Base-by-base conservation (phyloP, 768 basidiomycete species). In the Mycena vulgaris region DNA sequence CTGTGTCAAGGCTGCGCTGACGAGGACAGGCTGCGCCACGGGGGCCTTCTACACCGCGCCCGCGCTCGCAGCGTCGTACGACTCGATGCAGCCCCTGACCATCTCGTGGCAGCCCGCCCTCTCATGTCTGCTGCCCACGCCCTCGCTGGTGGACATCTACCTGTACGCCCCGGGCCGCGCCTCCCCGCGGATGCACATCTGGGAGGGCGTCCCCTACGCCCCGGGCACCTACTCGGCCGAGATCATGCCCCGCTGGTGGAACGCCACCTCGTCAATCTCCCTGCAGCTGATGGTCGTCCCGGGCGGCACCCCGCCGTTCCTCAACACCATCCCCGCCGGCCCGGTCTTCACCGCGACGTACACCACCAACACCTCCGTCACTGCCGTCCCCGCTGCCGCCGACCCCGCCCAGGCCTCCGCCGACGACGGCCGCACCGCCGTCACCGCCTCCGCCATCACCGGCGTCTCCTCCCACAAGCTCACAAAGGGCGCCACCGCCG, bases 201-300 rank as follows among this genome's bases (percentile, higher is more conserved):
- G 90, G 90, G 69, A 85, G 48, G 79, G 79, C 35, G 85, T 94
- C 62, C 80, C 83, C 55, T 88, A 81, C 74, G 72, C 81, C 7
- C 16, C 81, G 5, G 92, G 90, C 28, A 80, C 78, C 42, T 90
- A 89, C 77, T 77, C 83, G 48, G 81, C 88, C 2, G 77, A 76
- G 21, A 77, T 95, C 48, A 77, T 87, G 64, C 89, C 93, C 2
- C 82, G 85, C 23, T 94, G 93, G 93, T 95, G 92, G 92, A 90
- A 93, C 66, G 76, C 87, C 0, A 10, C 47, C 8, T 14, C 23
- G 23, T 25, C 23, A 2, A 87, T 90, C 39, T 75, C 76, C 2
- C 86, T 94, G 21, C 91, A 94, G 75, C 76, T 95, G 65, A 79
- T 82, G 53, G 90, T 94, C 74, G 83, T 93, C 48, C 73, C 86